A percentile compares a stretch with the other conserved stretches of the same genome.
Conservation (phyloP, 2,329 filamentous ascomycete species). For the Nigrospora osmanthi region DNA sequence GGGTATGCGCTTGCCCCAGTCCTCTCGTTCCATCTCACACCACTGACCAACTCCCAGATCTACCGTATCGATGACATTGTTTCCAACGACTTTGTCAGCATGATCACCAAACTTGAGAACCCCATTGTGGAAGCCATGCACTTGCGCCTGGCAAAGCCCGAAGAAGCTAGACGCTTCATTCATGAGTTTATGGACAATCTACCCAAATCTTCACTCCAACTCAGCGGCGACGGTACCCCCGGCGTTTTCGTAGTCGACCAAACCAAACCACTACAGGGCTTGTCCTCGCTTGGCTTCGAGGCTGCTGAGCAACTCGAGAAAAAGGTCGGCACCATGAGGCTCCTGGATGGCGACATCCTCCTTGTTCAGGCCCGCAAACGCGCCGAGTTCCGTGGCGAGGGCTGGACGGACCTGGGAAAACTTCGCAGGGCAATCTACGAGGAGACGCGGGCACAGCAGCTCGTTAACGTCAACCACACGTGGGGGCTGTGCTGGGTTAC, state of each 20-base stretch:
- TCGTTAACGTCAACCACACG: conserved; percentile 38
- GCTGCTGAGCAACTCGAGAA: conserved; percentile 15
- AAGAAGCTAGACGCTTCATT: conserved; percentile 30
- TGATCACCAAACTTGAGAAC: conserved; percentile 61
- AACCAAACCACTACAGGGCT: conserved; percentile 64
- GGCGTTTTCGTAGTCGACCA: conserved; percentile 71
- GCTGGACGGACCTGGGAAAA: conserved; percentile 65
- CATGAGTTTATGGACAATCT: conserved; percentile 61
- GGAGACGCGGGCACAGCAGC: conserved; percentile 53
- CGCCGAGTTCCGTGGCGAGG: conserved; percentile 53
- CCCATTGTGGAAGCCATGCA: conserved; percentile 72
- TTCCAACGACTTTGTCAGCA: conserved; percentile 57
- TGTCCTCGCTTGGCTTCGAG: conserved; percentile 41
- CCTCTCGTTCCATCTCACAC: too few relatives aligned
- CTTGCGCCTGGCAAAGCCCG: conserved; percentile 47
- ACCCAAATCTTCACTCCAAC: conserved; percentile 49
- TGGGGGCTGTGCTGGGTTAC: conserved; percentile 79
- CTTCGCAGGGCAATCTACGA: conserved; percentile 65
- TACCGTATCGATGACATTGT: conserved; percentile 55
- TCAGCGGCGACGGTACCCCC: conserved; percentile 68
- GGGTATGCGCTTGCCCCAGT: too few relatives aligned
- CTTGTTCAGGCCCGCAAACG: conserved; percentile 71
- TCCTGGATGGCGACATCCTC: conserved; percentile 69
- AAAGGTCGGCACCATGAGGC: conserved; percentile 11
- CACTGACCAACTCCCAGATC: conserved; percentile 39